phyloP scores from a whole-genome alignment of 2,329 filamentous ascomycete genomes.

The Claviceps capensis region DNA sequence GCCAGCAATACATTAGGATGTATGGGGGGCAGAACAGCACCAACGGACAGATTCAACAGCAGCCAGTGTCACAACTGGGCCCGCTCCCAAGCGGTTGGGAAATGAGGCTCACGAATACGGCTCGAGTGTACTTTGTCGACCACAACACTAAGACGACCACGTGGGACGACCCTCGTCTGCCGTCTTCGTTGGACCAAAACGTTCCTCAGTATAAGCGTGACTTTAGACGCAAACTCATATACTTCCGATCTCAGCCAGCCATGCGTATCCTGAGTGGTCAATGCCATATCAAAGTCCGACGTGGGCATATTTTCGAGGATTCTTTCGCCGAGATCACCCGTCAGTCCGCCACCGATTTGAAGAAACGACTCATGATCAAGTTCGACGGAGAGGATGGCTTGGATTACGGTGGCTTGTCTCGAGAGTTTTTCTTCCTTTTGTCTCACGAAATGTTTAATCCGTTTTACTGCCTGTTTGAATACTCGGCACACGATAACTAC shows the following conservation, averaged over 20 bases:
- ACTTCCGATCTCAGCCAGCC: constrained; percentile 96
- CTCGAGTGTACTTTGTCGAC: constrained; percentile 95
- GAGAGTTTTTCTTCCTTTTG: constrained; percentile 98
- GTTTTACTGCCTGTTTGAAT: constrained; percentile 98
- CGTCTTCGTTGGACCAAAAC: constrained; percentile 92
- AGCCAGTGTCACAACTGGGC: constrained; percentile 91
- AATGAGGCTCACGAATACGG: constrained; percentile 97
- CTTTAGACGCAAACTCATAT: constrained; percentile 94
- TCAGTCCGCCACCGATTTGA: constrained; percentile 86
- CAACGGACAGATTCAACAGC: constrained; percentile 84
- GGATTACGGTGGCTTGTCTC: constrained; percentile 92
- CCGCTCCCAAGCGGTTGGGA: constrained; percentile 96
- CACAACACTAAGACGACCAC: constrained; percentile 99
- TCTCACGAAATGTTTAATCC: constrained; percentile 99
- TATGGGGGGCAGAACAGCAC: constrained; percentile 78
- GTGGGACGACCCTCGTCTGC: constrained; percentile 92
- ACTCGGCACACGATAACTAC: constrained; percentile 99
- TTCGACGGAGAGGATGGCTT: constrained; percentile 97
- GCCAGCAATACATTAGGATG: constrained; percentile 97
- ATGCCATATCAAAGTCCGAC: constrained; percentile 93
- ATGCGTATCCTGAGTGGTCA: constrained; percentile 91
- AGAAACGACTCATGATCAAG: constrained; percentile 99
- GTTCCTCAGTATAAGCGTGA: constrained; percentile 99
- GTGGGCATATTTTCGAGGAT: constrained; percentile 96
- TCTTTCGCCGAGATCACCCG: constrained; percentile 98